phyloP scores from a whole-genome alignment of 768 basidiomycete species.

The Mycena chlorophos region DNA sequence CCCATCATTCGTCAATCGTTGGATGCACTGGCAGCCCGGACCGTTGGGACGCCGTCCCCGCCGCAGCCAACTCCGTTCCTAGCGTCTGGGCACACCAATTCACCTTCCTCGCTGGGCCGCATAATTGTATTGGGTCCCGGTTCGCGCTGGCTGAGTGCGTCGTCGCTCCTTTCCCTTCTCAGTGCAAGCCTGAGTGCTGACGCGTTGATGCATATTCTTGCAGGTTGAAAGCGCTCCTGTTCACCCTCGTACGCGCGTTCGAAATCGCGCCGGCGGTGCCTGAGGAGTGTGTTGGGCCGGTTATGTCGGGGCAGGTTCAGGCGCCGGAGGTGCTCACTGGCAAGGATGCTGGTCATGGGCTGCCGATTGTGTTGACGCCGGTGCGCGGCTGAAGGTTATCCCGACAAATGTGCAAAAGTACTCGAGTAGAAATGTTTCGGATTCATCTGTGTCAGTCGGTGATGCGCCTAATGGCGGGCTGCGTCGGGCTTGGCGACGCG shows the following conservation, averaged over 20 bases:
- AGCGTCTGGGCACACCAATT: constrained; percentile 11
- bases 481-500: too few relatives aligned
- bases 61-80: not conserved
- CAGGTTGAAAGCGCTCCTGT: constrained; percentile 42
- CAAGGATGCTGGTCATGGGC: too few relatives aligned
- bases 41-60: constrained; percentile 9
- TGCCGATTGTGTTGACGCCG: too few relatives aligned
- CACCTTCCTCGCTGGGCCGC: constrained; percentile 32
- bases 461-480: too few relatives aligned
- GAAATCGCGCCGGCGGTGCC: constrained; percentile 38
- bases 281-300: not conserved
- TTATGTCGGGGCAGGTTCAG: not conserved
- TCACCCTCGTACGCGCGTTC: constrained; percentile 44
- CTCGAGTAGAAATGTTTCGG: too few relatives aligned
- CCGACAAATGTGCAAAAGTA: too few relatives aligned
- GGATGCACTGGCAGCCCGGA: constrained; percentile 19
- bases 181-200: not conserved
- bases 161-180: not conserved
- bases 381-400: too few relatives aligned
- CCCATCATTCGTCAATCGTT: not conserved
- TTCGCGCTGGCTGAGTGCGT: constrained; percentile 60
- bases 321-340: not conserved
- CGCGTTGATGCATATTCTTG: not conserved
- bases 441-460: too few relatives aligned
- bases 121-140: constrained; percentile 66